Evolutionary conservation across 2,329 filamentous ascomycete genomes (phyloP).

Genomic region (Didymella glomerata): DNA sequence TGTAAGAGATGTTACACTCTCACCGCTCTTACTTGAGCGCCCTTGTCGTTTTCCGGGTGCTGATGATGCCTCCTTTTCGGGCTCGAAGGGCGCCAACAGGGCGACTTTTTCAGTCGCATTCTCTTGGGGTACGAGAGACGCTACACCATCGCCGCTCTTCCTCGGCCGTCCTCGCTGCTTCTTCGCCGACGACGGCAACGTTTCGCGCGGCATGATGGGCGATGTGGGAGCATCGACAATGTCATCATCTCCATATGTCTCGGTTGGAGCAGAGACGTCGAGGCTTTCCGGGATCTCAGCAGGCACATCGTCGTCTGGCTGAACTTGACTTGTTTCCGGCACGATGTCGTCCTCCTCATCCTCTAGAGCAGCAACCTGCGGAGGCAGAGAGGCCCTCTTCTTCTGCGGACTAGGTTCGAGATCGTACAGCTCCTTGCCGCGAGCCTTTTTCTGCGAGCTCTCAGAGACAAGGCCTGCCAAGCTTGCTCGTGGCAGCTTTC

Average conservation of each 20-base stretch:
- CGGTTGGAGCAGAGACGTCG: neutral
- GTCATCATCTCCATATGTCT: neutral
- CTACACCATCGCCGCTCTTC: neutral
- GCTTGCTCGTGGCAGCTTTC: constrained; percentile 1
- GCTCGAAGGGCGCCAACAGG: neutral
- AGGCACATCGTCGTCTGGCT: neutral
- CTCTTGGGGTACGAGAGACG: neutral
- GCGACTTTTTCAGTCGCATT: neutral
- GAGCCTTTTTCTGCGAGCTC: neutral
- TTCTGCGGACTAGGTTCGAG: constrained; percentile 8
- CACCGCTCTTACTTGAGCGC: constrained; percentile 2
- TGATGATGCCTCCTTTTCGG: neutral
- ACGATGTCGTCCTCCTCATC: neutral
- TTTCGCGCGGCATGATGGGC: neutral
- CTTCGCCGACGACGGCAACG: neutral
- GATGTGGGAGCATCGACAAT: neutral
- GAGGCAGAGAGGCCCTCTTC: constrained; percentile 6
- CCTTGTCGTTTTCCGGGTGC: neutral
- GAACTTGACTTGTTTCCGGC: constrained; percentile 9
- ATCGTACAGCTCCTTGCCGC: constrained; percentile 11
- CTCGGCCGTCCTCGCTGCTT: neutral
- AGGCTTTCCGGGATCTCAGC: neutral
- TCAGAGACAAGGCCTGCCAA: neutral
- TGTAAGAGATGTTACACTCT: neutral
- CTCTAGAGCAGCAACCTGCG: neutral